Percentiles rank a stretch among this genome's conserved stretches.
Evolutionary conservation across 139 green algal species (phyloP).

Genomic region (Closterium sp.): DNA sequence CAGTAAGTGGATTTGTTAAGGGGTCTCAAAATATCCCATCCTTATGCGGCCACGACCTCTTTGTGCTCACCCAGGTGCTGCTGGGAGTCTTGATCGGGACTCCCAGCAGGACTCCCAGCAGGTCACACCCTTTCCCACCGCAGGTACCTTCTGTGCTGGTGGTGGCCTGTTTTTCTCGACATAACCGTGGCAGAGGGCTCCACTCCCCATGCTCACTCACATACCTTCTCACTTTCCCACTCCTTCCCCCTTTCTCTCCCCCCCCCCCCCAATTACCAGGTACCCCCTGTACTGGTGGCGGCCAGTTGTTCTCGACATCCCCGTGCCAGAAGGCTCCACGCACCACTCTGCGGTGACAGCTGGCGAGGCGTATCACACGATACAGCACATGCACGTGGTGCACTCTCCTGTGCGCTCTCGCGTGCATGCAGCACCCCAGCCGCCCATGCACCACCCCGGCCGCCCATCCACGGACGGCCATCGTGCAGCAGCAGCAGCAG

Average conservation of each 20-base stretch:
- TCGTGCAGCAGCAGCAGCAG: too few species aligned
- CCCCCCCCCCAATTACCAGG: not conserved
- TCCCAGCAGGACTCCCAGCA: too few species aligned
- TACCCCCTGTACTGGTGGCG: constrained; percentile 41
- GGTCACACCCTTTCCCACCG: too few species aligned
- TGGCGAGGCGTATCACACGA: not conserved
- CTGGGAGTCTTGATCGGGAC: too few species aligned
- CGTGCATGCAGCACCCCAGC: too few species aligned
- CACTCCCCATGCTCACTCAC: constrained; percentile 14
- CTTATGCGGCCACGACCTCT: too few species aligned
- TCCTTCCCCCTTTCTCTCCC: not conserved
- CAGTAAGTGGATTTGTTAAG: too few species aligned
- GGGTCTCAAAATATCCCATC: too few species aligned
- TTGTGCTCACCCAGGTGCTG: too few species aligned
- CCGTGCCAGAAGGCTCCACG: constrained; percentile 26
- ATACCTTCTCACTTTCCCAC: not conserved
- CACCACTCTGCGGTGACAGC: not conserved
- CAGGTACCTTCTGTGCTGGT: constrained; percentile 43
- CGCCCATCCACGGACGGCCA: too few species aligned
- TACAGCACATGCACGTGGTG: not conserved
- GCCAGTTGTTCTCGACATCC: constrained; percentile 23
- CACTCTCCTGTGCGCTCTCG: too few species aligned
- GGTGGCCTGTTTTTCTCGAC: constrained; percentile 21
- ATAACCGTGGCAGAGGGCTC: constrained; percentile 24
- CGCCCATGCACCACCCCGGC: too few species aligned